Base-by-base conservation (phyloP, 305 asterid genomes). In the Lippia alba region DNA sequence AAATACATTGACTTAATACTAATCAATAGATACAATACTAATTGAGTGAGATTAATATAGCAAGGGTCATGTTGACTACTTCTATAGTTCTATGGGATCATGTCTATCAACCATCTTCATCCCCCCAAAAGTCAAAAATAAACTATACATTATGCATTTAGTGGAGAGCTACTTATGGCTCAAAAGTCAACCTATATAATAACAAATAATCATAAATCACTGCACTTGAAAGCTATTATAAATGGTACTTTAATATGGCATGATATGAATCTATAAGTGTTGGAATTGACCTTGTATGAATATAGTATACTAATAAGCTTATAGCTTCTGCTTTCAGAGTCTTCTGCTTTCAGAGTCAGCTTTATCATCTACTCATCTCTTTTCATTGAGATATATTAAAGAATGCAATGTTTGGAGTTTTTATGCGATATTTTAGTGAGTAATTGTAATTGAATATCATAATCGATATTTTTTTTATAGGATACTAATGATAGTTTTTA, bases 151-250 rank as follows among this genome's bases (percentile, higher is more conserved):
- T 36, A 4, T 36, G 41, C 39, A 61, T 66, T 20, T 46, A 72
- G 69, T 72, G 78, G 81, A 72, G 72, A 72, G 72, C 53, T 24
- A 56, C 78, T 54, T 66, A n/a, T 56, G 30, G 61, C 24, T 36
- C 24, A 0, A 39, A 62, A 49, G 78, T 77, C 78, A 67, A 77
- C 72, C 50, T 32, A 12, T 49, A 61, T 48, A 67, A 63, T 66
- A 66, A 61, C 57, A 53, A 72, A 67, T 72, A 72, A 72, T 24
- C 30, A 24, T 24, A 24, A 24, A 24, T 3, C 30, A 24, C 1
- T 56, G 78, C 75, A 72, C 8, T 72, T 55, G 32, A 49, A 50
- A 36, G 54, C 41, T 50, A 50, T 41, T 41, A 54, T 66, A 59
- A 59, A 44, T 41, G 40, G 62, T 66, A 59, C 45, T 59, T 59